Evolutionary conservation across 768 basidiomycete genomes (phyloP).

Genomic region (Russula olivacea): DNA sequence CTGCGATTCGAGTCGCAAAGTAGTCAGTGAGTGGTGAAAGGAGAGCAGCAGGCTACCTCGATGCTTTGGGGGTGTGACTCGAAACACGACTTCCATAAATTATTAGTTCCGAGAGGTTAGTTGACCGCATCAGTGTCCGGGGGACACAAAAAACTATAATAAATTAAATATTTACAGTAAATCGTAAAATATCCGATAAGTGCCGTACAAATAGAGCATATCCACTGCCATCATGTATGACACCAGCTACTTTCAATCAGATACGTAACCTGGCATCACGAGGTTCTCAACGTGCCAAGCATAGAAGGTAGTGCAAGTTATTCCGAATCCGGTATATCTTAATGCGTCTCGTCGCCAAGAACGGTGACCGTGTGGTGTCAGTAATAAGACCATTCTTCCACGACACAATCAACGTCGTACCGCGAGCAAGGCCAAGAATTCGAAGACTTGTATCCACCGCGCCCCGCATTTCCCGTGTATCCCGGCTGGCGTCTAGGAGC

Average conservation of each 20-base stretch:
- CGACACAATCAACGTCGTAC: conserved; percentile 60
- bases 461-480: conserved; percentile 13
- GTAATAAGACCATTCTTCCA: conserved; percentile 62
- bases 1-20: conserved; percentile 1
- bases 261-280: neutral
- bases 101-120: conserved; percentile 1
- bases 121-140: neutral
- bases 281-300: neutral
- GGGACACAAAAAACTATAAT: neutral
- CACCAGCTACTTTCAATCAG: neutral
- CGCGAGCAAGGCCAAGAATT: conserved; percentile 45
- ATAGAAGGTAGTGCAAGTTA: neutral
- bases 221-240: neutral
- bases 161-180: conserved; percentile 10
- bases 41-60: neutral
- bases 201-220: neutral
- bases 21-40: conserved; percentile 1
- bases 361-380: conserved; percentile 12
- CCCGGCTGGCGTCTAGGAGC: conserved; percentile 21
- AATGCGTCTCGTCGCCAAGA: conserved; percentile 1
- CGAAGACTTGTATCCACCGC: conserved; percentile 25
- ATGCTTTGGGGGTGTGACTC: neutral
- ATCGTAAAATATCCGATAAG: neutral
- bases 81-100: neutral
- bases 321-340: neutral